Evolutionary conservation across 176 grass and related monocot genomes (phyloP), one percentile per base, ranked within the genome.

Genomic region (Oropetium thomaeum): DNA sequence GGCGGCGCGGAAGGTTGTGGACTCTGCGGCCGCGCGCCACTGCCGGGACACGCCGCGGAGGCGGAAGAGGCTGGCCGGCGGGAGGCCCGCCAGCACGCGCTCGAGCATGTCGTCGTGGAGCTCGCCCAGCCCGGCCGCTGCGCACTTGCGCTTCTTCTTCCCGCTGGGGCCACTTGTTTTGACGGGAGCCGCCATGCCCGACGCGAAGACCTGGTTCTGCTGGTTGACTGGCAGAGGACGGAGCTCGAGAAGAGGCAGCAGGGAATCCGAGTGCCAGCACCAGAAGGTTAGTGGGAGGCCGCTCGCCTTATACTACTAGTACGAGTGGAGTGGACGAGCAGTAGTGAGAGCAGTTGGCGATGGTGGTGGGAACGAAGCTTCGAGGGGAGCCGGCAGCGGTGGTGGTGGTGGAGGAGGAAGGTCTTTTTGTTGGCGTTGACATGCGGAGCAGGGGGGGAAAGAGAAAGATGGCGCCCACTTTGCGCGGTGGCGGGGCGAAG

Each of bases 91-190:
- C 1, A 99, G 89, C 10, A 99, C 92, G 42, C 84, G 39, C 62
- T 99, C 92, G 1, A 99, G 84, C 54, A 99, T 75, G 84, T 99
- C 96, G 13, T 95, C 84, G 19, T 92, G 81, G 27, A 99, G 77
- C 23, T 95, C 73, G 29, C 65, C 89, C 8, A 99, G 79, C 4
- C 54, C 84, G 0, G 54, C 29, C 5, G 75, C 34, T 3, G 69
- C 62, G 68, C 51, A 5, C 84, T 90, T 93, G 19, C 87, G 88
- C 73, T 84, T 87, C 80, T 34, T 87, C 37, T 25, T 17, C 2
- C 41, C 59, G 29, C 22, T 69, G n/a, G n/a, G n/a, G 9, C 20
- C 41, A 3, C 5, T 20, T 10, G 10, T 1, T 1, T 3, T 27
- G 41, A 17, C 10, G 1, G 62, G 12, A 28, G 75, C n/a, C 28